Conservation (phyloP, 208 protist species). For the Borovskyia barvae region DNA sequence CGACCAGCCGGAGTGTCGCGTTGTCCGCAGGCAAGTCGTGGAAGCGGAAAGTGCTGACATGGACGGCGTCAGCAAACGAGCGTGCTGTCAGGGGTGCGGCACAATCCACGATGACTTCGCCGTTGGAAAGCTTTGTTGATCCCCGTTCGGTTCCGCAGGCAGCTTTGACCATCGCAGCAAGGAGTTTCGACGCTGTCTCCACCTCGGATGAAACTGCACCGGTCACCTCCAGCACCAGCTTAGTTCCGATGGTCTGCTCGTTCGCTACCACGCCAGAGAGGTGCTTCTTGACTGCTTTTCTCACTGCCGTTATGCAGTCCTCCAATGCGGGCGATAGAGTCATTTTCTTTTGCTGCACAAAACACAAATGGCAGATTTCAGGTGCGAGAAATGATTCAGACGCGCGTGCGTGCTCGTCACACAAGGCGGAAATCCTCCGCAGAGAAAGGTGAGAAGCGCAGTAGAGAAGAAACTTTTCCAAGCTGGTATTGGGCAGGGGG, state of each 20-base stretch:
- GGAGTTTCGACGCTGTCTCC: slow-evolving; percentile 45
- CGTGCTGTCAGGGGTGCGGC: slow-evolving; percentile 39
- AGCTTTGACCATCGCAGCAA: slow-evolving; percentile 68
- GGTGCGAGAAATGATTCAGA: no score
- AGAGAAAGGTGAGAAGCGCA: no score
- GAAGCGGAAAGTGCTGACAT: slow-evolving; percentile 58
- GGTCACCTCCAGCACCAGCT: slow-evolving; percentile 43
- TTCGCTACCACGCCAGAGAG: slow-evolving; percentile 38
- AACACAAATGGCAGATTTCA: no score
- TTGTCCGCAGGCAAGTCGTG: slow-evolving; percentile 68
- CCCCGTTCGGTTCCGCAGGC: slow-evolving; percentile 76
- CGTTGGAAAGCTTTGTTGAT: slow-evolving; percentile 48
- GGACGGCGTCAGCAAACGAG: slow-evolving; percentile 59
- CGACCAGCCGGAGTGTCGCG: slow-evolving; percentile 54
- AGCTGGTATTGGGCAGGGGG: no score
- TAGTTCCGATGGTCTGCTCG: slow-evolving; percentile 12
- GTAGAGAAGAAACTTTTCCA: no score
- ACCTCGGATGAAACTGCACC: slow-evolving; percentile 23
- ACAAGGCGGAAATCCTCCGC: no score
- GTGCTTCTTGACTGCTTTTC: slow-evolving; percentile 60
- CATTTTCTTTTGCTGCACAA: slow-evolving; percentile 11
- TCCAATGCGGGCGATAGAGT: slow-evolving; percentile 37
- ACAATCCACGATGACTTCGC: slow-evolving; percentile 66
- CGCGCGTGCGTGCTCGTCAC: no score
- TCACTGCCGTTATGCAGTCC: slow-evolving; percentile 57